Conservation (phyloP, 2,329 filamentous ascomycete genomes). For the Clarireedia paspali region DNA sequence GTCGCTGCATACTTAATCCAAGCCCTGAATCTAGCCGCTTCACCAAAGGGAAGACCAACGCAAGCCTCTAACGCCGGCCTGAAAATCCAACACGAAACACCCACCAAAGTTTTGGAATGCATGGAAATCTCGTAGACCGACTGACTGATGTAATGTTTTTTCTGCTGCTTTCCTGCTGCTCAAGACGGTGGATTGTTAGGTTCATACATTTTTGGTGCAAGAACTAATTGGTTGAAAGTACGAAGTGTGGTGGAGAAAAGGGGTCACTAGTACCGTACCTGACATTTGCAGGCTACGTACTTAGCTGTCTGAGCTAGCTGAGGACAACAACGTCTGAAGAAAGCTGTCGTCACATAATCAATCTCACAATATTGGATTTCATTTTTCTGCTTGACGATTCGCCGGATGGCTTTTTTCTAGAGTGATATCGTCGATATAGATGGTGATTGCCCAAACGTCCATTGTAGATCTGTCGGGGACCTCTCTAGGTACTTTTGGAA, state of each 20-base stretch:
- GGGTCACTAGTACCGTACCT: not conserved
- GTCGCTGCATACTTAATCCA: not conserved
- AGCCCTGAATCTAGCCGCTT: slow-evolving; percentile 1
- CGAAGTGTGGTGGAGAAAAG: not conserved
- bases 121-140: too few relatives aligned
- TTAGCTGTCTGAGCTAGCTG: too few relatives aligned
- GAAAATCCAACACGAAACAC: too few relatives aligned
- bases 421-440: not conserved
- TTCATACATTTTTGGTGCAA: not conserved
- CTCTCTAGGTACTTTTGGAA: not conserved
- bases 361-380: not conserved
- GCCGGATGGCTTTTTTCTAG: not conserved
- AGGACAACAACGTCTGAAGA: too few relatives aligned
- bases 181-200: not conserved
- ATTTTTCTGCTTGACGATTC: not conserved
- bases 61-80: not conserved
- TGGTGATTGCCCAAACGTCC: not conserved
- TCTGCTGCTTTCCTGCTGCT: not conserved
- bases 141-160: too few relatives aligned
- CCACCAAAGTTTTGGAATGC: too few relatives aligned
- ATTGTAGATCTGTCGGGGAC: slow-evolving; percentile 3
- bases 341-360: too few relatives aligned
- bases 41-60: not conserved
- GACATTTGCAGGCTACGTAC: not conserved
- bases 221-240: not conserved